Conservation (phyloP, 805 yeast species). For the Sugiyamaella boreocaroliniensis region DNA sequence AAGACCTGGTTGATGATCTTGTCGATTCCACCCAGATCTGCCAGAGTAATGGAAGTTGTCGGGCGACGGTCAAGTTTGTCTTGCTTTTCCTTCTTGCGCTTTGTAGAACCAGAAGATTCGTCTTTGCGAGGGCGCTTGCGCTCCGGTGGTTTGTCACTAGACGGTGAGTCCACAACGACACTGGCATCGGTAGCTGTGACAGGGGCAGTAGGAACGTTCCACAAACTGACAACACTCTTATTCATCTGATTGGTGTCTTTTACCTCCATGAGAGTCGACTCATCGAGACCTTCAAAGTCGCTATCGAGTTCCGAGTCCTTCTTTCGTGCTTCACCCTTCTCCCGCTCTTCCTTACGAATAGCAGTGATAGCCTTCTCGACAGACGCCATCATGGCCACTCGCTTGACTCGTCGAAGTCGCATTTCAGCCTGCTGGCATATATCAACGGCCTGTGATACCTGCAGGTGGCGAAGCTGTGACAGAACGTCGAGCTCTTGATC, state of each 20-base stretch:
- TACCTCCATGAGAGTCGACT: slow-evolving; percentile 55
- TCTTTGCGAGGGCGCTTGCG: slow-evolving; percentile 37
- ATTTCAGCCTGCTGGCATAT: slow-evolving; percentile 57
- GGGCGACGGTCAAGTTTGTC: slow-evolving; percentile 52
- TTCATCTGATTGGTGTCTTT: slow-evolving; percentile 58
- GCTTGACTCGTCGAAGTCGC: slow-evolving; percentile 63
- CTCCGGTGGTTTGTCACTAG: slow-evolving; percentile 17
- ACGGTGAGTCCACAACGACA: slow-evolving; percentile 5
- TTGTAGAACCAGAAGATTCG: slow-evolving; percentile 23
- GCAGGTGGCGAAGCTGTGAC: slow-evolving; percentile 37
- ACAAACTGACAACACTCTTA: slow-evolving; percentile 63
- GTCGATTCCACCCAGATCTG: slow-evolving; percentile 85
- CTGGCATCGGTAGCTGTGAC: slow-evolving; percentile 13
- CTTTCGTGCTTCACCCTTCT: slow-evolving; percentile 29
- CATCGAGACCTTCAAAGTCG: slow-evolving; percentile 36
- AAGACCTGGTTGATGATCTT: slow-evolving; percentile 75
- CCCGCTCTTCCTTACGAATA: slow-evolving; percentile 54
- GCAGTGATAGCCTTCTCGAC: slow-evolving; percentile 53
- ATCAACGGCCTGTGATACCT: slow-evolving; percentile 29
- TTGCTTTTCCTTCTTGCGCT: slow-evolving; percentile 49
- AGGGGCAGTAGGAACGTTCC: slow-evolving; percentile 38
- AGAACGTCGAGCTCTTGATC: slow-evolving; percentile 6
- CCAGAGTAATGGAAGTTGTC: slow-evolving; percentile 54
- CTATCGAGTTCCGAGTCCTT: slow-evolving; percentile 27
- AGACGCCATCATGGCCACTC: slow-evolving; percentile 52